Evolutionary conservation across 2,329 filamentous ascomycete genomes (phyloP).

Genomic region (Chrysoporthe cubensis): DNA sequence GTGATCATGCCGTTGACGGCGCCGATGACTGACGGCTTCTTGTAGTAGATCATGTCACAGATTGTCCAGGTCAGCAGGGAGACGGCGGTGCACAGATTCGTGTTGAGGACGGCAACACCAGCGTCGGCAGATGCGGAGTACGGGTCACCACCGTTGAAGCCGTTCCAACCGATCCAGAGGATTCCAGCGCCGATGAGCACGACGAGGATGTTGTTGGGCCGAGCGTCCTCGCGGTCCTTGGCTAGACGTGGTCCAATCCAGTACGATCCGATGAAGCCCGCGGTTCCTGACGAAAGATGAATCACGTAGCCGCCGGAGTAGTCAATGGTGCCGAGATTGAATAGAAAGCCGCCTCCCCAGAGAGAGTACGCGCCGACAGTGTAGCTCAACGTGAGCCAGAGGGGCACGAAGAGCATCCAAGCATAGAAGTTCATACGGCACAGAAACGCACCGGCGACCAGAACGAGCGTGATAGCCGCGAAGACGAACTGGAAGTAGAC

Average conservation of each 20-base stretch:
- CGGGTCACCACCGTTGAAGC: slow-evolving; percentile 58
- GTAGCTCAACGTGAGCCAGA: slow-evolving; percentile 47
- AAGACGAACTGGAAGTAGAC: slow-evolving; percentile 59
- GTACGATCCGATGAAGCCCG: slow-evolving; percentile 50
- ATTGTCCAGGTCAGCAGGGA: slow-evolving; percentile 50
- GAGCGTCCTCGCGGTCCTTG: slow-evolving; percentile 47
- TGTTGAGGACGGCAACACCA: slow-evolving; percentile 55
- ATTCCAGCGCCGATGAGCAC: slow-evolving; percentile 53
- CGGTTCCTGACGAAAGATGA: slow-evolving; percentile 55
- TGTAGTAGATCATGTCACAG: slow-evolving; percentile 50
- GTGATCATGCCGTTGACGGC: slow-evolving; percentile 57
- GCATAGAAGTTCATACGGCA: slow-evolving; percentile 55
- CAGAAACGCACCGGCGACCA: slow-evolving; percentile 50
- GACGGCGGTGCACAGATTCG: slow-evolving; percentile 53
- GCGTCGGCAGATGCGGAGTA: slow-evolving; percentile 54
- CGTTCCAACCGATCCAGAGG: slow-evolving; percentile 58
- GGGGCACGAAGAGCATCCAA: slow-evolving; percentile 56
- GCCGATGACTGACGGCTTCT: slow-evolving; percentile 54
- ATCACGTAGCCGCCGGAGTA: slow-evolving; percentile 59
- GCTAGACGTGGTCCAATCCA: slow-evolving; percentile 52
- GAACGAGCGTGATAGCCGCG: slow-evolving; percentile 53
- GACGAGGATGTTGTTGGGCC: slow-evolving; percentile 51
- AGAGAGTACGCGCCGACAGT: slow-evolving; percentile 26
- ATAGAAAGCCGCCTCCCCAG: slow-evolving; percentile 34
- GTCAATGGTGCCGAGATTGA: slow-evolving; percentile 51